Base-by-base conservation (phyloP, 768 basidiomycete species). In the Aureoboletus auriporus region DNA sequence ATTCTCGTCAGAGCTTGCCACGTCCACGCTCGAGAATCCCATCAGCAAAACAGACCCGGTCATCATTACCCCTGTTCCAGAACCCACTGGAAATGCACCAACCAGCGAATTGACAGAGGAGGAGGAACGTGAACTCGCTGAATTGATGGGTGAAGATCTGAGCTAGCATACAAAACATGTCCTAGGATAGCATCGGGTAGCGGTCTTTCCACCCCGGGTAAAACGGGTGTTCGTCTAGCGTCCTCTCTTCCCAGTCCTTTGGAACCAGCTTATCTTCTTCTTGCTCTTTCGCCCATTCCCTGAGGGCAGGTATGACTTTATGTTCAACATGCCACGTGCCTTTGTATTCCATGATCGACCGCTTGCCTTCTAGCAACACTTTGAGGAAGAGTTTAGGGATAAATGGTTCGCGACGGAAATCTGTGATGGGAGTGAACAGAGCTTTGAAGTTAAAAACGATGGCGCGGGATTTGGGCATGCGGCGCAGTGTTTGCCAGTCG, bases 101-200 rank as follows among this genome's bases (percentile, higher is more conserved):
- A 37, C 54, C 59, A 33, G 52, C 28, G 63, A 72, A 45, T 61
- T 94, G 66, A 87, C 93, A 9, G 90, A 86, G 59, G 94, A 95
- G 44, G 94, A 96, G 67, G 92, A 93, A 59, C 75, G 80, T 17
- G 93, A 96, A 65, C 72, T 97, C 17, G 93, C 83, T 33, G 92
- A 93, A 60, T 66, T 96, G 33, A 78, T 87, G 77, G 74, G 64
- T 51, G 66, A 60, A 29, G 60, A 68, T 10, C 13, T 60, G 52
- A 55, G 29, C 26, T 34, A 36, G 31, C 39, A 37, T 29, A 33
- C 5, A 39, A 12, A 31, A 23, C 46, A 23, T 43, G 23, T 47
- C 48, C 44, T 61, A 42, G 23, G 42, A 46, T 27, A 57, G 52
- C 43, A 44, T 53, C 1, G 46, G 52, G 27, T 66, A 60, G 46